Conservation (phyloP, 2,329 filamentous ascomycete species). For the Cladosporium austrohemisphaericum region DNA sequence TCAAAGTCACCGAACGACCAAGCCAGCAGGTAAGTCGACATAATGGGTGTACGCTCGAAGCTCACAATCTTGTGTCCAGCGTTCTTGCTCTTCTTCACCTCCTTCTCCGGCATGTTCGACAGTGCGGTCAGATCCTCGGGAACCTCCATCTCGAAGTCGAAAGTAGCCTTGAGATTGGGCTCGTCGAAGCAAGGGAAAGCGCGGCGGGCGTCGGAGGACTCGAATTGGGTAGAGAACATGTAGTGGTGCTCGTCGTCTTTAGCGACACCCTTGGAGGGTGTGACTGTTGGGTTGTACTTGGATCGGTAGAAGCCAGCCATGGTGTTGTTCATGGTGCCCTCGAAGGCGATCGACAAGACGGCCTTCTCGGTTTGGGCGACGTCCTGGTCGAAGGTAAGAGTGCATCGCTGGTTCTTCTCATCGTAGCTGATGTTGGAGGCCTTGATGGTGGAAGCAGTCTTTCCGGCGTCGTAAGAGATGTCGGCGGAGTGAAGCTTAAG, state of each 20-base stretch:
- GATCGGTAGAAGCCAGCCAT: conserved; percentile 94
- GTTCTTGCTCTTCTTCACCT: conserved; percentile 65
- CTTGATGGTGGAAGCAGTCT: conserved; percentile 55
- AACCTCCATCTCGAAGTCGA: conserved; percentile 89
- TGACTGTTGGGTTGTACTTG: conserved; percentile 79
- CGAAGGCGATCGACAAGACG: conserved; percentile 66
- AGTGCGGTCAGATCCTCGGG: conserved; percentile 83
- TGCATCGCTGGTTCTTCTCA: conserved; percentile 76
- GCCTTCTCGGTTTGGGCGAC: conserved; percentile 66
- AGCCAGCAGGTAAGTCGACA: conserved; percentile 85
- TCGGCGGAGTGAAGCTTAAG: conserved; percentile 70
- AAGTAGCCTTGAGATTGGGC: conserved; percentile 93
- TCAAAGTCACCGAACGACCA: conserved; percentile 98
- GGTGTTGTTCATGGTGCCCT: conserved; percentile 82
- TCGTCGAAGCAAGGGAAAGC: conserved; percentile 99
- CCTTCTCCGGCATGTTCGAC: conserved; percentile 92
- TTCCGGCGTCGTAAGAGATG: conserved; percentile 56
- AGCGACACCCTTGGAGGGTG: conserved; percentile 72
- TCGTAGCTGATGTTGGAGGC: conserved; percentile 73
- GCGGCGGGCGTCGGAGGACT: conserved; percentile 88
- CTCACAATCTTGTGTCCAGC: conserved; percentile 61
- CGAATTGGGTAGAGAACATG: conserved; percentile 93
- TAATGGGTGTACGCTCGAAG: conserved; percentile 80
- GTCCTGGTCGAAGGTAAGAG: conserved; percentile 70
- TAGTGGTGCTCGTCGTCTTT: conserved; percentile 62